Evolutionary conservation across 768 basidiomycete genomes (phyloP), one percentile per base, ranked within the genome.

Genomic region (Sutorius australiensis): DNA sequence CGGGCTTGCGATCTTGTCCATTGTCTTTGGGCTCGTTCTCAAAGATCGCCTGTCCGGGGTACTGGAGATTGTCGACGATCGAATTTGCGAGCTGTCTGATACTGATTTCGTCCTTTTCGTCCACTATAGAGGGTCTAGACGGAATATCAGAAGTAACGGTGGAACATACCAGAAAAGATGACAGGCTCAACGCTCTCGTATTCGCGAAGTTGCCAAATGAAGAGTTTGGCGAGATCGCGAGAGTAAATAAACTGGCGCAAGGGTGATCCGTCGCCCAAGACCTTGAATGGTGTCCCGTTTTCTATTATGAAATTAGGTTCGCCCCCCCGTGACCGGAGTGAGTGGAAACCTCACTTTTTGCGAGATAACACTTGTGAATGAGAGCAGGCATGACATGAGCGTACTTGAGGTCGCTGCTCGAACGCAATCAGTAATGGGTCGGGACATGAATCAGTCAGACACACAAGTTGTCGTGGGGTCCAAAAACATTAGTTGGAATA

Each of bases 161-260:
- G 19, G 49, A 30, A 61, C 72, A 19, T 58, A 88, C 91, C 89
- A 6, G 92, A 94, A 16, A 98, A 79, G 61, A 97, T 98, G 67
- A 98, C 74, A 6, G 95, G 95, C 60, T 95, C 93, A 46, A 95
- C 87, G 61, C 91, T 87, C 48, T 94, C 81, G 67, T 98, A 97
- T 65, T 95, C 88, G 41, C 90, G 78, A 58, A 95, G 72, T 77
- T 84, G 82, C 92, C 91, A 94, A 66, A 97, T 88, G 77, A 97
- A 95, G 51, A 95, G 77, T 70, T 92, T 95, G 40, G 94, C 95
- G 45, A 98, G 84, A 72, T 98, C 94, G 45, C 82, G 77, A n/a
- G 95, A 97, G 74, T 93, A 98, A 71, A 97, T 95, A 69, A 98
- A 98, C 69, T 98, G 95, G n/a, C 95, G 83, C 33, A 97, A 80